These are phyloP conservation scores for Ogataea neopini DNA, from an alignment of 805 yeast genomes.

Conservation along the genomic window DNA sequence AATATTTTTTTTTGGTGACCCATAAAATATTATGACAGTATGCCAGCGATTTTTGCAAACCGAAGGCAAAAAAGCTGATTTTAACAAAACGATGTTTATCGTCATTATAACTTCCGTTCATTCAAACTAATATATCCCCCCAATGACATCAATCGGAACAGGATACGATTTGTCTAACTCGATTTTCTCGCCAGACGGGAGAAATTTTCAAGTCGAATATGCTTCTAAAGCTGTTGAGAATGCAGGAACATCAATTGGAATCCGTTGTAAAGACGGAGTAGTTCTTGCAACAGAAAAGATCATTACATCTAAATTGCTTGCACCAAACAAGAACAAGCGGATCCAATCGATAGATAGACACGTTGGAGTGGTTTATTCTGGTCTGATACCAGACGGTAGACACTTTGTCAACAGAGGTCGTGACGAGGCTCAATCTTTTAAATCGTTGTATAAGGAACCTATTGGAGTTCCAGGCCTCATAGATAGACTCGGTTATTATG, in stretches of 20 bases:
- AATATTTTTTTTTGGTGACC: neutral
- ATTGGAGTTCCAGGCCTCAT: constrained; percentile 80
- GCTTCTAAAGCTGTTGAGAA: constrained; percentile 97
- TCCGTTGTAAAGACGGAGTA: constrained; percentile 88
- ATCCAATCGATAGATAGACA: constrained; percentile 93
- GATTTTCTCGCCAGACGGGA: constrained; percentile 91
- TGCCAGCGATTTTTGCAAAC: neutral
- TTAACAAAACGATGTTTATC: neutral
- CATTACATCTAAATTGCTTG: constrained; percentile 80
- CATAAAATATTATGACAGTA: constrained; percentile 1
- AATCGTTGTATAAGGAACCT: constrained; percentile 71
- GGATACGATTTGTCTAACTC: constrained; percentile 98
- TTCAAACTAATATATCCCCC: neutral
- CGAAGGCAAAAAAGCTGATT: constrained; percentile 7
- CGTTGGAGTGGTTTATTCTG: constrained; percentile 93
- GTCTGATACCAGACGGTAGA: constrained; percentile 95
- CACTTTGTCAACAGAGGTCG: constrained; percentile 90
- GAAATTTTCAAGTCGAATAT: constrained; percentile 97
- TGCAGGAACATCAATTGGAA: constrained; percentile 93
- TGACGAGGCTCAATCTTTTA: constrained; percentile 83
- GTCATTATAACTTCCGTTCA: neutral
- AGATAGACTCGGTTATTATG: constrained; percentile 86
- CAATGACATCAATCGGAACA: constrained; percentile 88
- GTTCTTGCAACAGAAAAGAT: constrained; percentile 98
- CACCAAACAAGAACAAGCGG: constrained; percentile 84